A percentile compares a stretch with the other conserved stretches of the same genome.
These are phyloP conservation scores for Globisporangium nagaii DNA, from an alignment of 352 stramenopile species.

Conservation along the genomic window DNA sequence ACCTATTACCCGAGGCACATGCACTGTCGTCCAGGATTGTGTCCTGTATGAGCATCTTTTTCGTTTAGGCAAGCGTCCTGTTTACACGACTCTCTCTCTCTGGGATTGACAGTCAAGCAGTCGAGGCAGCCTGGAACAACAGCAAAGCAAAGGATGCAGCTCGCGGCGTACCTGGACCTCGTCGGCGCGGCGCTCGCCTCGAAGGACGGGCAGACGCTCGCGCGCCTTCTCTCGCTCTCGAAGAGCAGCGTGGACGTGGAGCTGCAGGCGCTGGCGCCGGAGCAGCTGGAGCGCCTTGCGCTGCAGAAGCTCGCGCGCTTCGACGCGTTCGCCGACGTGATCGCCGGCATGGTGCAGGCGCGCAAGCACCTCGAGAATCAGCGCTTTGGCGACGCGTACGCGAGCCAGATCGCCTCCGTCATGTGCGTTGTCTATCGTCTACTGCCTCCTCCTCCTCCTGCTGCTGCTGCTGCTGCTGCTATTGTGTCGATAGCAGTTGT, in stretches of 20 bases:
- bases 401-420: constrained; percentile 58
- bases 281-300: constrained; percentile 51
- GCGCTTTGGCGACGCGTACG: constrained; percentile 53
- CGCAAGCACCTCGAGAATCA: constrained; percentile 46
- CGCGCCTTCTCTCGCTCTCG: constrained; percentile 46
- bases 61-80: too few species aligned
- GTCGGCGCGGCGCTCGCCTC: constrained; percentile 39
- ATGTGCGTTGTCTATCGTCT: too few species aligned
- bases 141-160: constrained; percentile 34
- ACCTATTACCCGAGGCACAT: too few species aligned
- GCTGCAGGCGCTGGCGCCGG: constrained; percentile 32
- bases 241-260: constrained; percentile 26
- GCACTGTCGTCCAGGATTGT: too few species aligned
- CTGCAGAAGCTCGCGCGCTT: constrained; percentile 54
- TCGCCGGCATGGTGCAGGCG: constrained; percentile 54
- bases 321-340: constrained; percentile 47
- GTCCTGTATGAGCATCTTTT: too few species aligned
- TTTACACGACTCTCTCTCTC: too few species aligned
- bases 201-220: constrained; percentile 47
- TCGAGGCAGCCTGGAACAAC: neutral
- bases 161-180: constrained; percentile 56
- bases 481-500: neutral
- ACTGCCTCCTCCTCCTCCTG: too few species aligned
- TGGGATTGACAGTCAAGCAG: too few species aligned
- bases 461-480: neutral